These are phyloP conservation scores for Fusarium tupiense DNA, from an alignment of 2,329 filamentous ascomycete genomes.

Conservation along the genomic window DNA sequence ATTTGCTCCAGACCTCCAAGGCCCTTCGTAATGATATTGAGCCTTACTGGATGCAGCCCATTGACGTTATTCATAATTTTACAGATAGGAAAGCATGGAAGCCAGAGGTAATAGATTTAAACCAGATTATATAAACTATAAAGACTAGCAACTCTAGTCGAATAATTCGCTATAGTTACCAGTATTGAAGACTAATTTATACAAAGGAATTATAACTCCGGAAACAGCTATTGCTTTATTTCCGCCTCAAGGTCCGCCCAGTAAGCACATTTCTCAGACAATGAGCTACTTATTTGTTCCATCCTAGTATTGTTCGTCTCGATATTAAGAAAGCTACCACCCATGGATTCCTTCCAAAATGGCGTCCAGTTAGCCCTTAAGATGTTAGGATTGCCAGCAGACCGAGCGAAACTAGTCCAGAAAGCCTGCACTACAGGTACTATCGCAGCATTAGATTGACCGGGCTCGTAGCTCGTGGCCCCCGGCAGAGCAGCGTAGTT, in stretches of 20 bases:
- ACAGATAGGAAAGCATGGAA: fast-evolving
- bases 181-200: neutral
- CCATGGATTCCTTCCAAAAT: neutral
- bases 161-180: fast-evolving
- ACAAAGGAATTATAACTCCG: fast-evolving
- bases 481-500: neutral
- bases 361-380: neutral
- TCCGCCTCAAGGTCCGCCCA: neutral
- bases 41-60: fast-evolving
- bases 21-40: no score
- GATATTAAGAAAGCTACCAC: neutral
- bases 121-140: neutral
- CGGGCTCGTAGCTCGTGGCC: neutral
- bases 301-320: neutral
- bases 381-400: neutral
- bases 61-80: fast-evolving
- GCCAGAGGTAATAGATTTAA: neutral
- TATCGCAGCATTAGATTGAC: neutral
- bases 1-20: fast-evolving
- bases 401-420: neutral
- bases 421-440: neutral
- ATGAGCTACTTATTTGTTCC: neutral
- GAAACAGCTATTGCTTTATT: neutral
- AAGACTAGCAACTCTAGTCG: neutral
- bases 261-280: neutral